phyloP scores from a whole-genome alignment of 805 yeast species.

The Ascoidea rubescens region DNA sequence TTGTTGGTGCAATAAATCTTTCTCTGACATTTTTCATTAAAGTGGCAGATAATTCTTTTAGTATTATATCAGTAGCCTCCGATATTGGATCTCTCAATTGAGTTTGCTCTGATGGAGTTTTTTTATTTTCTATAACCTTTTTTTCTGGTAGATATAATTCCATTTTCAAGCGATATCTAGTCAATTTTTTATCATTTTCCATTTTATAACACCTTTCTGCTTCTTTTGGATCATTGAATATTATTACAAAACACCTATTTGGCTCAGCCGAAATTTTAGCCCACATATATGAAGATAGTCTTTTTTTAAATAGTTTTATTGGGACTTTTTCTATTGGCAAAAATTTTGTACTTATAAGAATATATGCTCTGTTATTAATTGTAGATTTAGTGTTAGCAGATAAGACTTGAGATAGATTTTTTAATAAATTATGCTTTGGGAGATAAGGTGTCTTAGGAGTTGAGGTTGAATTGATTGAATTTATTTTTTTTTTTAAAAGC shows the following conservation, averaged over 20 bases:
- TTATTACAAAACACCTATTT: conserved; percentile 51
- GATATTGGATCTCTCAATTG: conserved; percentile 23
- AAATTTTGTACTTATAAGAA: conserved; percentile 37
- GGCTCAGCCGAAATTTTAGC: conserved; percentile 46
- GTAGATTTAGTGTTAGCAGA: conserved; percentile 17
- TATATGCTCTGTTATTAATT: conserved; percentile 43
- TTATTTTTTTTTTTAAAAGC: background rate
- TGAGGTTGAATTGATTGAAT: background rate
- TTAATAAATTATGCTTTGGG: conserved; percentile 4
- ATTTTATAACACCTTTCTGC: conserved; percentile 44
- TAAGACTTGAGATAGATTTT: conserved; percentile 1
- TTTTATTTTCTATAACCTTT: background rate
- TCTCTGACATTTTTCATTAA: conserved; percentile 62
- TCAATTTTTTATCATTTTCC: conserved; percentile 43
- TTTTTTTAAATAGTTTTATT: conserved; percentile 39
- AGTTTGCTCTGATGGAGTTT: background rate
- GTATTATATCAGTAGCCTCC: conserved; percentile 43
- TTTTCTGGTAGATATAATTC: conserved; percentile 22
- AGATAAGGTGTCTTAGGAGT: conserved; percentile 1
- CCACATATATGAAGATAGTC: conserved; percentile 49
- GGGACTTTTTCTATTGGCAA: conserved; percentile 24
- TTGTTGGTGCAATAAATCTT: conserved; percentile 54
- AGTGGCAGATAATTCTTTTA: conserved; percentile 50
- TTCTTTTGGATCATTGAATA: conserved; percentile 46
- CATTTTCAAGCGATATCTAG: conserved; percentile 39